Conservation (phyloP, 2,329 filamentous ascomycete species). For the Hymenoscyphus linearis region DNA sequence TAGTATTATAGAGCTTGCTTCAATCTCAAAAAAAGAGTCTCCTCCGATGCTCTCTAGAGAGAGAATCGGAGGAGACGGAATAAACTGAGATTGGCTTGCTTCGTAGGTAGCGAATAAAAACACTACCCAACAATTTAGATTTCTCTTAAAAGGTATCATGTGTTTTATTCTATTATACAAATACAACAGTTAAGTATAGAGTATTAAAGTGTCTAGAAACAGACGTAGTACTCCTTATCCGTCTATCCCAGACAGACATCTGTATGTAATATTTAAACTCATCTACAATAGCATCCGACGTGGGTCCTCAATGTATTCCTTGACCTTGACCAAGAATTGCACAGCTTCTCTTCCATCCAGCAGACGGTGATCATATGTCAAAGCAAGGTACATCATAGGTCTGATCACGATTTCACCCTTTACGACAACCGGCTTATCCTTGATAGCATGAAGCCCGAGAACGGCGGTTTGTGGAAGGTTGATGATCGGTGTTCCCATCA, state of each 20-base stretch:
- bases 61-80: too few relatives aligned
- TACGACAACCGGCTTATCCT: constrained; percentile 82
- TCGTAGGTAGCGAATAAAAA: too few relatives aligned
- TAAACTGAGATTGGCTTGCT: too few relatives aligned
- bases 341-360: constrained; percentile 93
- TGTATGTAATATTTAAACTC: background rate
- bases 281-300: constrained; percentile 72
- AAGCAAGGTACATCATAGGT: constrained; percentile 99
- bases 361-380: constrained; percentile 96
- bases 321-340: constrained; percentile 93
- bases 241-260: background rate
- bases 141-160: background rate
- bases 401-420: constrained; percentile 93
- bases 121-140: too few relatives aligned
- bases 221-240: background rate
- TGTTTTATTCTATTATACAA: constrained; percentile 1
- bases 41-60: too few relatives aligned
- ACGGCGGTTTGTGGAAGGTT: constrained; percentile 93
- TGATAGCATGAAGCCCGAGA: constrained; percentile 91
- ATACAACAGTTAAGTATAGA: background rate
- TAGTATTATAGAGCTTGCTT: too few relatives aligned
- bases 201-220: background rate
- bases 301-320: constrained; percentile 96
- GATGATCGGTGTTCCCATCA: constrained; percentile 98
- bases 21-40: too few relatives aligned